phyloP scores from a whole-genome alignment of 169 alveolate genomes.

The Hepatocystis sp. region DNA sequence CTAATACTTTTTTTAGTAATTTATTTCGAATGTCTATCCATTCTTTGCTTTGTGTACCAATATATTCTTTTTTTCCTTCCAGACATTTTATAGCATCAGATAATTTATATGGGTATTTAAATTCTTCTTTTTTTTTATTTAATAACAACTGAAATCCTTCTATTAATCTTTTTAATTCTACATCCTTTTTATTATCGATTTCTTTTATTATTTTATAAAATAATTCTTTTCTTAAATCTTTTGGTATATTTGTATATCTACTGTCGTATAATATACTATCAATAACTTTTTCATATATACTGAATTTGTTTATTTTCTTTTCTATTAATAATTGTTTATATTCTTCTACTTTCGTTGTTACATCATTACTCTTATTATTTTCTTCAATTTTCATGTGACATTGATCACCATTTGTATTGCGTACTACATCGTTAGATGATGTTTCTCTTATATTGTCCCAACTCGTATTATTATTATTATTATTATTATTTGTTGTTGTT shows the following conservation, averaged over 20 bases:
- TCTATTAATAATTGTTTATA: conserved; percentile 41
- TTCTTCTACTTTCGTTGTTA: not conserved
- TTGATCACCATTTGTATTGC: not conserved
- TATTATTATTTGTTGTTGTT: no score
- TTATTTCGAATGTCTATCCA: conserved; percentile 40
- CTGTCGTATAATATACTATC: conserved; percentile 26
- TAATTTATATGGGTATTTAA: conserved; percentile 18
- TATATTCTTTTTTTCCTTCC: conserved; percentile 23
- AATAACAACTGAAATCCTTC: conserved; percentile 23
- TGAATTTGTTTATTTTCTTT: conserved; percentile 28
- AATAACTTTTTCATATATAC: conserved; percentile 42
- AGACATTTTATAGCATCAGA: conserved; percentile 19
- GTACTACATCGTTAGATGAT: no score
- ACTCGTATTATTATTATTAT: not conserved
- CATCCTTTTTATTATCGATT: conserved; percentile 16
- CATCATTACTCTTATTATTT: not conserved
- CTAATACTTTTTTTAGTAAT: conserved; percentile 28
- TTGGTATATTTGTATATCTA: conserved; percentile 34
- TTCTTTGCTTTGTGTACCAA: conserved; percentile 17
- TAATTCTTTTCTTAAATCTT: conserved; percentile 55
- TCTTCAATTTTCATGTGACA: not conserved
- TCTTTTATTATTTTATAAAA: conserved; percentile 49
- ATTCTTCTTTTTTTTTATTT: conserved; percentile 6
- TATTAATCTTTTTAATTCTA: conserved; percentile 26
- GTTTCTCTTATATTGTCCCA: not conserved